A percentile compares a stretch with the other conserved stretches of the same genome.
These are phyloP conservation scores for Pestalotiopsis sp. DNA, from an alignment of 2,329 filamentous ascomycete genomes.

Conservation along the genomic window DNA sequence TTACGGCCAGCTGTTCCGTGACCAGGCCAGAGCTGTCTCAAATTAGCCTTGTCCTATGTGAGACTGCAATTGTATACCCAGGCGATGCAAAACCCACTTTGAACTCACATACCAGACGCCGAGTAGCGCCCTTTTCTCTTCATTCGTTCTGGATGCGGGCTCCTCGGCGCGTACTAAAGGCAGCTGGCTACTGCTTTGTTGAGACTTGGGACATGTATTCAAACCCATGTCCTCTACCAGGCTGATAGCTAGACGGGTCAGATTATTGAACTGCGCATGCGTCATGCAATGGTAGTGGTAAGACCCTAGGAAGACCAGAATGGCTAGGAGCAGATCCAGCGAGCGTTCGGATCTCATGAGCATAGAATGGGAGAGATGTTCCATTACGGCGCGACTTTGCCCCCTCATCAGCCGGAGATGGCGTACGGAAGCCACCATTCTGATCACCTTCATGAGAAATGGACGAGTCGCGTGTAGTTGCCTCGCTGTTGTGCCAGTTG, in stretches of 20 bases:
- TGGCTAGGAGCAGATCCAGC: slow-evolving; percentile 57
- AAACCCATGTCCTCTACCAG: slow-evolving; percentile 6
- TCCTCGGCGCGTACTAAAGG: not conserved
- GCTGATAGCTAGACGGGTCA: slow-evolving; percentile 1
- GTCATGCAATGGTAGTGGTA: slow-evolving; percentile 8
- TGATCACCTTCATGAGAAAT: not conserved
- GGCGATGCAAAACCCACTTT: not conserved
- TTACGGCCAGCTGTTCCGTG: not conserved
- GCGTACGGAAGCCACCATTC: slow-evolving; percentile 4
- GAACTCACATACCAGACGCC: slow-evolving; percentile 6
- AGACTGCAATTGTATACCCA: not conserved
- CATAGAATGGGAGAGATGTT: not conserved
- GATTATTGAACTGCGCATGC: slow-evolving; percentile 7
- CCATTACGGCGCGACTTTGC: slow-evolving; percentile 1
- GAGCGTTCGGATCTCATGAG: slow-evolving; percentile 45
- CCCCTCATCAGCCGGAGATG: slow-evolving; percentile 1
- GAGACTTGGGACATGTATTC: not conserved
- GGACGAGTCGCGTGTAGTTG: slow-evolving; percentile 2
- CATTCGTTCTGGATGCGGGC: not conserved
- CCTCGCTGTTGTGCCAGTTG: not conserved
- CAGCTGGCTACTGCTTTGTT: not conserved
- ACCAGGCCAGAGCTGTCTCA: not conserved
- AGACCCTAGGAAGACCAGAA: slow-evolving; percentile 42
- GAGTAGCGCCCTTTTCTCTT: slow-evolving; percentile 4
- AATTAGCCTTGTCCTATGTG: not conserved